Conservation (phyloP, 176 grass and related monocot genomes). For the Urochloa ruziziensis region DNA sequence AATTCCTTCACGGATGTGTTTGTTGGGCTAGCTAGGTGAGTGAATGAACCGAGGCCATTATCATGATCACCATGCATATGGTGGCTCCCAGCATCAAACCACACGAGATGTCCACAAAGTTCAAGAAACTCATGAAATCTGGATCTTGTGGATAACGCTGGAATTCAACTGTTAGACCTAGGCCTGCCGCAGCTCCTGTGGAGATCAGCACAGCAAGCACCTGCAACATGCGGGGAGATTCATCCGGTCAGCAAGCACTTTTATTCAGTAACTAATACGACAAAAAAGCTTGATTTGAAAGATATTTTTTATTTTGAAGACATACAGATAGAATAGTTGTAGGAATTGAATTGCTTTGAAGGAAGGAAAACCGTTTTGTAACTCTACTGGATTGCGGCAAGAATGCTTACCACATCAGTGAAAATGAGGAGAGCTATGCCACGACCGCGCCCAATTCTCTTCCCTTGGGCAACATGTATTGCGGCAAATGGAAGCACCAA, state of each 20-base stretch:
- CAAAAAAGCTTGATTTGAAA: too few relatives aligned
- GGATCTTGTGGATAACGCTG: neutral
- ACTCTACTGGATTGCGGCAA: neutral
- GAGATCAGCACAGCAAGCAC: too few relatives aligned
- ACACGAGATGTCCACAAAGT: too few relatives aligned
- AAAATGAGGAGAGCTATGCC: neutral
- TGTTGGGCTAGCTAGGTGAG: too few relatives aligned
- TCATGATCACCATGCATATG: too few relatives aligned
- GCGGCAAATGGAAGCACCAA: neutral
- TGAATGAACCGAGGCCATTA: too few relatives aligned
- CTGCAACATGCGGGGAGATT: too few relatives aligned
- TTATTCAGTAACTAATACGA: too few relatives aligned
- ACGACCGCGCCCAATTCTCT: neutral
- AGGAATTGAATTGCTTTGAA: neutral
- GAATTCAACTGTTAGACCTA: neutral
- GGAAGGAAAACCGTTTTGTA: neutral
- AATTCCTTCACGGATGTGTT: too few relatives aligned
- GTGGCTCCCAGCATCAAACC: too few relatives aligned
- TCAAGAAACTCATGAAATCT: neutral
- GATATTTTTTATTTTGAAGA: too few relatives aligned
- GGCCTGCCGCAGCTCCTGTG: constrained; percentile 5
- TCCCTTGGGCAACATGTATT: neutral
- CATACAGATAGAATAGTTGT: neutral
- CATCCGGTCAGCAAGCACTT: too few relatives aligned
- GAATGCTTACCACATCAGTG: neutral